Base-by-base conservation (phyloP, 202 grass and related monocot genomes). In the Cymbopogon flexuosus region DNA sequence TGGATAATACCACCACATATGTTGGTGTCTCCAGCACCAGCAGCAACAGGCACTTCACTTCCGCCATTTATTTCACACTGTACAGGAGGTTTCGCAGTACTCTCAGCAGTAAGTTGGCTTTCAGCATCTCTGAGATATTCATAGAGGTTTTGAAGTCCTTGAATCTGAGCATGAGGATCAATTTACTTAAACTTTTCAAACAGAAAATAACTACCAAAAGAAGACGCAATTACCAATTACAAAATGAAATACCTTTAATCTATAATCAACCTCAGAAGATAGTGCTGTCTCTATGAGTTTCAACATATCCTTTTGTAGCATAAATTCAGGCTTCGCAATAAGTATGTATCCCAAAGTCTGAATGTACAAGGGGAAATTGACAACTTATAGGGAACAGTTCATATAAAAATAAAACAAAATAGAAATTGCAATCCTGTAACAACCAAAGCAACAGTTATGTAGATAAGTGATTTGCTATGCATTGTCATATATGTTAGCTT, bases 1-100 rank as follows among this genome's bases (percentile, higher is more conserved):
- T 96, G 92, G 73, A 96, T 84, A 85, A 99, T 99, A 88, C 96
- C 96, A 83, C 96, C 92, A 29, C 96, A 99, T 66, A 96, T 99
- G 79, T 99, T 99, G 23, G 96, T 99, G 75, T 99, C 96, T 74
- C 96, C 96, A 37, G 96, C 96, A 83, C 96, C 96, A 75, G 96
- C 96, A 90, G 92, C 96, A 67, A 93, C 92, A 88, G 96, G 89
- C 67, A 99, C 96, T 87, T 83, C 64, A 87, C 65, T 95, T 84
- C 73, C 79, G 84, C 80, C 77, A 64, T 81, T 73, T 85, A 81
- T 72, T 76, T 66, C 65, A 88, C 86, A 84, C 19, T 70, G 36
- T 49, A 62, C 75, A 77, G 77, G 24, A 75, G 77, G 68, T 58
- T 90, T 93, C 30, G 19, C 82, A 52, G 76, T 78, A 83, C 65